Evolutionary conservation across 805 yeast genomes (phyloP).

Genomic region (Spathaspora girioi): DNA sequence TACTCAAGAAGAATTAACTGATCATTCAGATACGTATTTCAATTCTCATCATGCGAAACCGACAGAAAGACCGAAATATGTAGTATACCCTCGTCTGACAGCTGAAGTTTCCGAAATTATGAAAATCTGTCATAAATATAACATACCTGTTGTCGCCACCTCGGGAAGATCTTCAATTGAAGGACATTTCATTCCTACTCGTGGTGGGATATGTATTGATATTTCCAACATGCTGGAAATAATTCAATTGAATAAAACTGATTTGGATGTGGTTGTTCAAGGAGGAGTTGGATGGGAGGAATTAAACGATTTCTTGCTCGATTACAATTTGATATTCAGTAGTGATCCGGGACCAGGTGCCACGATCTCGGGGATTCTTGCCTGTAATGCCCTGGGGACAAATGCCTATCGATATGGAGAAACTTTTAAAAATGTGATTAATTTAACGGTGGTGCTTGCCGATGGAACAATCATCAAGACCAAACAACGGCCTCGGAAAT

Average conservation of each 20-base stretch:
- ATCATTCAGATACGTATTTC: slow-evolving; percentile 32
- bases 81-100: slow-evolving; percentile 62
- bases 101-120: slow-evolving; percentile 63
- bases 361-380: slow-evolving; percentile 73
- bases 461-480: slow-evolving; percentile 80
- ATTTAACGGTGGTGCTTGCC: slow-evolving; percentile 70
- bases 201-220: slow-evolving; percentile 62
- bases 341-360: slow-evolving; percentile 83
- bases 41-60: slow-evolving; percentile 30
- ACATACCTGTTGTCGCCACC: slow-evolving; percentile 71
- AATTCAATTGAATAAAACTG: slow-evolving; percentile 53
- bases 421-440: slow-evolving; percentile 68
- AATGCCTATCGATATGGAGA: slow-evolving; percentile 79
- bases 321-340: slow-evolving; percentile 53
- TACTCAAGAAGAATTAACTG: slow-evolving; percentile 18
- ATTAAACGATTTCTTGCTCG: slow-evolving; percentile 41
- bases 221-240: slow-evolving; percentile 57
- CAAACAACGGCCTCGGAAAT: slow-evolving; percentile 68
- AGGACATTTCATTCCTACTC: slow-evolving; percentile 74
- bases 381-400: slow-evolving; percentile 77
- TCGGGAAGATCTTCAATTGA: slow-evolving; percentile 80
- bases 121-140: slow-evolving; percentile 56
- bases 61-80: slow-evolving; percentile 30
- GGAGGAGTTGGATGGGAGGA: slow-evolving; percentile 83
- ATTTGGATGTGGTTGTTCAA: slow-evolving; percentile 69